Conservation (phyloP, 2,329 filamentous ascomycete genomes). For the Aspergillus latus region DNA sequence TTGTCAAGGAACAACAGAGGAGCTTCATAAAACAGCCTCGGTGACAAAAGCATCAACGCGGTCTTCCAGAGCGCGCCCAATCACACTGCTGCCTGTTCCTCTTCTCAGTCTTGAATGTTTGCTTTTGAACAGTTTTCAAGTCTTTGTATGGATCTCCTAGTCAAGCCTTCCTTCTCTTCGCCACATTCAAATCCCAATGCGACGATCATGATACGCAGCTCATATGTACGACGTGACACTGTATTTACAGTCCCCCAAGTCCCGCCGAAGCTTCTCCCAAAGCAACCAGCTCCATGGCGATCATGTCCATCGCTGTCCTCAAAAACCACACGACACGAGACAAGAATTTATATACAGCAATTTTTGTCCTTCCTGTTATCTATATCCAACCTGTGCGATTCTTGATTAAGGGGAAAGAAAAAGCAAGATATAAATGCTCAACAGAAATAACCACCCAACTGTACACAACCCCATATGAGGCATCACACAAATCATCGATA, state of each 20-base stretch:
- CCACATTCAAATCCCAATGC: not conserved
- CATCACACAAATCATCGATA: slow-evolving; percentile 29
- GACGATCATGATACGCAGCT: not conserved
- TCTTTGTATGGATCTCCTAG: not conserved
- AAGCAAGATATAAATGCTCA: slow-evolving; percentile 50
- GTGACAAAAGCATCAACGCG: slow-evolving; percentile 10
- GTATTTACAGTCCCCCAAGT: not conserved
- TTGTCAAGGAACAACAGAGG: not conserved
- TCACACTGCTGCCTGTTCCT: not conserved
- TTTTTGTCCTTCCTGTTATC: too few species aligned
- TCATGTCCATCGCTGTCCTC: not conserved
- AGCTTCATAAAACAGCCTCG: slow-evolving; percentile 1
- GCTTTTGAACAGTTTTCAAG: not conserved
- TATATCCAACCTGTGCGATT: not conserved
- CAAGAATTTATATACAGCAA: too few species aligned
- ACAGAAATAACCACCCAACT: slow-evolving; percentile 37
- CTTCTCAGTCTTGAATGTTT: not conserved
- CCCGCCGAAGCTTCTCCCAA: not conserved
- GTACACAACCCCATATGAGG: slow-evolving; percentile 27
- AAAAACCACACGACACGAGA: not conserved
- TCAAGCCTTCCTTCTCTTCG: not conserved
- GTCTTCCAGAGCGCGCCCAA: slow-evolving; percentile 1
- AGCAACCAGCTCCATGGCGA: not conserved
- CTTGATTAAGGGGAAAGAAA: not conserved
- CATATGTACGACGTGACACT: not conserved